Conservation (phyloP, 1,284 basidiomycete species). For the Moesziomyces sp. region DNA sequence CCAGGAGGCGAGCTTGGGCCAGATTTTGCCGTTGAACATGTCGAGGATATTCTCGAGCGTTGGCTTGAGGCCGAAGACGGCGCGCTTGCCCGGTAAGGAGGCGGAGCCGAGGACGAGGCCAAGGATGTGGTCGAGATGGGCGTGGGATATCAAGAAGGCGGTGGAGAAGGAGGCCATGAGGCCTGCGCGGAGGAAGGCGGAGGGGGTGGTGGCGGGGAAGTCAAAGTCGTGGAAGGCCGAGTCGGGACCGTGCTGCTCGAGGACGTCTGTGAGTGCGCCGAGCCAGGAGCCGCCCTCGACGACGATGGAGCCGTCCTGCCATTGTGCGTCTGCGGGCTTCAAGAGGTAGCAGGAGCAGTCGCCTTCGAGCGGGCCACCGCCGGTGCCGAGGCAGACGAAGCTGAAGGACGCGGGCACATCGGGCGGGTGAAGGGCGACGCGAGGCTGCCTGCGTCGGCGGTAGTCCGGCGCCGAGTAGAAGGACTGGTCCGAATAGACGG, state of each 20-base stretch:
- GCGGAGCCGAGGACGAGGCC: slow-evolving; percentile 81
- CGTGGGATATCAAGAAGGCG: slow-evolving; percentile 76
- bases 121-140: slow-evolving; percentile 82
- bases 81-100: slow-evolving; percentile 75
- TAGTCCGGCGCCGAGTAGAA: slow-evolving; percentile 45
- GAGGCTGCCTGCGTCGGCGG: slow-evolving; percentile 40
- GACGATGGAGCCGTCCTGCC: slow-evolving; percentile 66
- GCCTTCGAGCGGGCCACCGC: slow-evolving; percentile 69
- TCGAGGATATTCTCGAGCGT: slow-evolving; percentile 77
- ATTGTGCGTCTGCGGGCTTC: slow-evolving; percentile 64
- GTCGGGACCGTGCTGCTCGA: slow-evolving; percentile 54
- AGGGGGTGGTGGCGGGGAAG: slow-evolving; percentile 47
- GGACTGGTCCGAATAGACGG: slow-evolving; percentile 33
- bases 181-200: slow-evolving; percentile 54
- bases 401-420: slow-evolving; percentile 52
- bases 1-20: slow-evolving; percentile 84
- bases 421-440: slow-evolving; percentile 37
- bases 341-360: slow-evolving; percentile 69
- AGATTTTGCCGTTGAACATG: slow-evolving; percentile 81
- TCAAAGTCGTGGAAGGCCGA: slow-evolving; percentile 56
- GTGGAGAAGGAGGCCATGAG: slow-evolving; percentile 60
- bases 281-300: slow-evolving; percentile 68
- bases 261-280: slow-evolving; percentile 57
- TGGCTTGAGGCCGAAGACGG: slow-evolving; percentile 75
- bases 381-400: slow-evolving; percentile 68